Evolutionary conservation across 306 rosid genomes (phyloP).

Genomic region (Styphnolobium japonicum): DNA sequence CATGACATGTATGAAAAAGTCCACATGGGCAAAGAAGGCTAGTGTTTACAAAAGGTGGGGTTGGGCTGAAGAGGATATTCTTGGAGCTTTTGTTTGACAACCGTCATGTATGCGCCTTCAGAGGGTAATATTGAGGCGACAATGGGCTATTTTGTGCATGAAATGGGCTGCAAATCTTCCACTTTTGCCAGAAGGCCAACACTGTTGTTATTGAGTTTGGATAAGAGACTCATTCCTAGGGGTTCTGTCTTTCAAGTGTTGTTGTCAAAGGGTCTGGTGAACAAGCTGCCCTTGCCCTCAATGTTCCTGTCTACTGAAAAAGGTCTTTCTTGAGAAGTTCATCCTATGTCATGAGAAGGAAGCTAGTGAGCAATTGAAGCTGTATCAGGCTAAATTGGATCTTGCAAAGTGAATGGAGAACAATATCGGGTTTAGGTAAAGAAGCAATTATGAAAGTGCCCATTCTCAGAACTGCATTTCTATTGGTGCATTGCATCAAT

Average conservation of each 20-base stretch:
- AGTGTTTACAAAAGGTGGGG: no score
- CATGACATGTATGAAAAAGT: conserved; percentile 6
- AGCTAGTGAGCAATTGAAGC: conserved; percentile 17
- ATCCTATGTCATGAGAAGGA: conserved; percentile 1
- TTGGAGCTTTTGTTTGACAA: not conserved
- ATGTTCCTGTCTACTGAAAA: not conserved
- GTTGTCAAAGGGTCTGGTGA: conserved; percentile 19
- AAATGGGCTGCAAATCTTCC: conserved; percentile 21
- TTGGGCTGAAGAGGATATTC: no score
- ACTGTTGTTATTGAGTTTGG: conserved; percentile 13
- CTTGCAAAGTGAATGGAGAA: not conserved
- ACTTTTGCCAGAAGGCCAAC: not conserved
- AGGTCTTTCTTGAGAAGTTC: conserved; percentile 14
- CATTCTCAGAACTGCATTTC: not conserved
- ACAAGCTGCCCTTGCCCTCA: not conserved
- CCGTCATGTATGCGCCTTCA: conserved; percentile 23
- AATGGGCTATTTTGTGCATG: conserved; percentile 26
- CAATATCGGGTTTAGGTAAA: not conserved
- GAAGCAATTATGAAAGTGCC: not conserved
- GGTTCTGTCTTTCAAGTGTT: conserved; percentile 26
- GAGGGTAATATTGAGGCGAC: conserved; percentile 11
- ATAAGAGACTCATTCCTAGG: conserved; percentile 25
- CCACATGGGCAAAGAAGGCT: conserved; percentile 7
- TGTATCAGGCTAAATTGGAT: not conserved
- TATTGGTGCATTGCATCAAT: not conserved